Evolutionary conservation across 805 yeast genomes (phyloP), one percentile per base, ranked within the genome.

Genomic region (Scheffersomyces spartinae): DNA sequence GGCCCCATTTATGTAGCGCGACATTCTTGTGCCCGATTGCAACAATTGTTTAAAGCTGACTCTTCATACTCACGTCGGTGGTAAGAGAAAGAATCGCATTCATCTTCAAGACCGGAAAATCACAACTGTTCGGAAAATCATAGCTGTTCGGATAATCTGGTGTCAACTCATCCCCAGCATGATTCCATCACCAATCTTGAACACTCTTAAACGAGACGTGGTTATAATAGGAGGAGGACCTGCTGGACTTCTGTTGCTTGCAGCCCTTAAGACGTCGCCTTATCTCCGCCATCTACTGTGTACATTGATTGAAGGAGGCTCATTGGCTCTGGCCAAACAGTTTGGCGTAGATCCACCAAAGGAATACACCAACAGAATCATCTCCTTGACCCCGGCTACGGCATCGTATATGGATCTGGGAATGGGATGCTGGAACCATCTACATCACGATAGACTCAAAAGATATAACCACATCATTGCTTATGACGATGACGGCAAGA

Each of bases 171-270:
- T n/a, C n/a, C n/a, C n/a, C n/a, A n/a, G n/a, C n/a, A n/a, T n/a
- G n/a, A n/a, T n/a, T n/a, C n/a, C n/a, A n/a, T n/a, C n/a, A n/a
- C n/a, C n/a, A n/a, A n/a, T 38, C 6, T n/a, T n/a, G n/a, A n/a
- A n/a, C n/a, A n/a, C n/a, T n/a, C n/a, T n/a, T n/a, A n/a, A n/a
- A n/a, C 61, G 49, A 15, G 96, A 88, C 49, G 70, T 91, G 12
- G 75, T 83, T 6, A 80, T 91, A 27, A 80, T 91, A 18, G 98
- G 98, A 18, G 97, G 94, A 6, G 98, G 98, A 0, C 95, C 97
- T 1, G 97, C 97, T 1, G 98, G 98, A 0, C 55, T 91, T 29
- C 77, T 95, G 2, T 55, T 91, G 18, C 75, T 91, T 4, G 68
- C 94, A 0, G 93, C 94, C 0, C 52, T 88, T 30, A 79, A 81